Percentiles rank a stretch among this genome's conserved stretches.
These are phyloP conservation scores for Priceomyces carsonii DNA, from an alignment of 805 yeast species.

Conservation along the genomic window DNA sequence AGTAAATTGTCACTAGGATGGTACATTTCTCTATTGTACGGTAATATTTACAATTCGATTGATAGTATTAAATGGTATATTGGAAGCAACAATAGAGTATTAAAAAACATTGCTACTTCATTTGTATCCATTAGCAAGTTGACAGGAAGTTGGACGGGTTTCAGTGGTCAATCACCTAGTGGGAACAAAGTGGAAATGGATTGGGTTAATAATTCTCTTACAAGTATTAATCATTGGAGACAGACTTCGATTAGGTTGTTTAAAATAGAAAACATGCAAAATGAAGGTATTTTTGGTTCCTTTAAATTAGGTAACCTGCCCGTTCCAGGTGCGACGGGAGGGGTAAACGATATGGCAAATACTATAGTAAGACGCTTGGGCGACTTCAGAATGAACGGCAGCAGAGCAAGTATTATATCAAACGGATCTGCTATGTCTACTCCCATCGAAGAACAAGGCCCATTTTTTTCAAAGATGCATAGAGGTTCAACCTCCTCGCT, in stretches of 20 bases:
- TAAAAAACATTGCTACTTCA: constrained; percentile 38
- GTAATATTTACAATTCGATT: constrained; percentile 44
- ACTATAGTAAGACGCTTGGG: constrained; percentile 49
- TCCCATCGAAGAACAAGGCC: constrained; percentile 34
- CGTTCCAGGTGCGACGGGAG: constrained; percentile 32
- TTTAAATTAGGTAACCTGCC: constrained; percentile 13
- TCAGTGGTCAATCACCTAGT: constrained; percentile 21
- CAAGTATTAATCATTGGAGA: constrained; percentile 52
- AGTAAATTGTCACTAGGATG: constrained; percentile 65
- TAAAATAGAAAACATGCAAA: constrained; percentile 29
- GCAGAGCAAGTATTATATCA: constrained; percentile 28
- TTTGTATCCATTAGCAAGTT: constrained; percentile 39
- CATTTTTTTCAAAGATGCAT: constrained; percentile 13
- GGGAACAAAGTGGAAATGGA: constrained; percentile 12
- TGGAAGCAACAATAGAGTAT: constrained; percentile 32
- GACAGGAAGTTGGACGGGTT: constrained; percentile 38
- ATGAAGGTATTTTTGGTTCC: constrained; percentile 22
- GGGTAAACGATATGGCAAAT: constrained; percentile 51
- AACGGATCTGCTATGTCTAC: constrained; percentile 17
- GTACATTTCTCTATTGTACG: constrained; percentile 71
- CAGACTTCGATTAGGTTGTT: constrained; percentile 53
- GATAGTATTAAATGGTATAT: constrained; percentile 19
- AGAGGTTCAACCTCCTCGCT: constrained; percentile 38
- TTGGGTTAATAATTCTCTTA: constrained; percentile 28
- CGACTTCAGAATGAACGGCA: constrained; percentile 36